phyloP scores from a whole-genome alignment of 1,284 basidiomycete species.

The Porodaedalea pini region DNA sequence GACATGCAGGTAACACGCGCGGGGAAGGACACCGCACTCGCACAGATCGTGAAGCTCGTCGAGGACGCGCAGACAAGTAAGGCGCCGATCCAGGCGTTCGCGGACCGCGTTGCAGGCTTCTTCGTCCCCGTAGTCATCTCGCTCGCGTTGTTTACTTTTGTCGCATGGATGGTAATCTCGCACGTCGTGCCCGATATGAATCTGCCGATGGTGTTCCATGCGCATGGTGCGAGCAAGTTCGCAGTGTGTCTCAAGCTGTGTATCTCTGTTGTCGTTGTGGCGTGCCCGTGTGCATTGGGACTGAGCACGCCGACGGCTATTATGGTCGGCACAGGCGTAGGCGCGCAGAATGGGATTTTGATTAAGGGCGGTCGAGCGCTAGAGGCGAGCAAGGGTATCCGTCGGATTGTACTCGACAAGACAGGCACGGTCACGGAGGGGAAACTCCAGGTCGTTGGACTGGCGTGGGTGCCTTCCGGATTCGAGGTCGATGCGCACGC shows the following conservation, averaged over 20 bases:
- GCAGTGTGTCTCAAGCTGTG: conserved; percentile 96
- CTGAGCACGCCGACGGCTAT: conserved; percentile 97
- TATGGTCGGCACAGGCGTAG: conserved; percentile 99
- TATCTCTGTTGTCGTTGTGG: conserved; percentile 97
- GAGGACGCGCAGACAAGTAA: conserved; percentile 98
- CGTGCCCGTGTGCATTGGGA: conserved; percentile 96
- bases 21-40: conserved; percentile 92
- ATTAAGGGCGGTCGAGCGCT: conserved; percentile 97
- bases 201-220: conserved; percentile 83
- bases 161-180: conserved; percentile 81
- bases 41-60: conserved; percentile 95
- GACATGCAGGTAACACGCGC: conserved; percentile 95
- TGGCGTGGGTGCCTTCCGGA: conserved; percentile 68
- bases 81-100: conserved; percentile 97
- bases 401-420: conserved; percentile 90
- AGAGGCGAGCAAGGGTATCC: conserved; percentile 84
- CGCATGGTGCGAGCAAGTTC: conserved; percentile 80
- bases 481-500: conserved; percentile 41
- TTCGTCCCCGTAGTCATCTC: conserved; percentile 93
- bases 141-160: conserved; percentile 80
- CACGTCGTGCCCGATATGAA: conserved; percentile 53
- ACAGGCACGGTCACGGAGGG: conserved; percentile 96
- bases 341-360: conserved; percentile 94
- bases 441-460: conserved; percentile 68
- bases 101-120: conserved; percentile 90